These are phyloP conservation scores for Scytalidium lignicola DNA, from an alignment of 2,329 filamentous ascomycete species.

Conservation along the genomic window DNA sequence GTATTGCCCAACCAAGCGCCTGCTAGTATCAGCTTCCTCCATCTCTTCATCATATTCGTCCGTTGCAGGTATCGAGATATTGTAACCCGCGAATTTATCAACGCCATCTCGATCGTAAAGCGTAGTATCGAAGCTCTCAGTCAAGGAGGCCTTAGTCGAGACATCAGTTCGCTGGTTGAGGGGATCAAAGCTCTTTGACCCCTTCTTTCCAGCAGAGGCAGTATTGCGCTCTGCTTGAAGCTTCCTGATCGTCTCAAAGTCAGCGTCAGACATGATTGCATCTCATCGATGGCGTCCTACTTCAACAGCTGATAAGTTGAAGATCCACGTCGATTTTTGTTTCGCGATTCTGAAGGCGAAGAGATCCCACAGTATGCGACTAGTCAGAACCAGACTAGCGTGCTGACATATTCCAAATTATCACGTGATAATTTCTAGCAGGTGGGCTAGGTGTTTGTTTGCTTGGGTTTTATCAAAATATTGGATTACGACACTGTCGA, in stretches of 20 bases:
- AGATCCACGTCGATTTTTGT: background rate
- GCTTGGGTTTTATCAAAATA: no score
- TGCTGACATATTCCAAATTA: background rate
- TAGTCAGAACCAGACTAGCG: background rate
- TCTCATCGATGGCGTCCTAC: background rate
- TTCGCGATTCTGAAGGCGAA: background rate
- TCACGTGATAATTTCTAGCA: background rate
- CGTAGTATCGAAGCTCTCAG: conserved; percentile 80
- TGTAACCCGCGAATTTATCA: conserved; percentile 86
- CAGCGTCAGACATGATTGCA: conserved; percentile 63
- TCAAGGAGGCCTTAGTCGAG: conserved; percentile 87
- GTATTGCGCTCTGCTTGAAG: conserved; percentile 92
- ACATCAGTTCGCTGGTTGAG: conserved; percentile 76
- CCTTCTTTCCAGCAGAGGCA: conserved; percentile 71
- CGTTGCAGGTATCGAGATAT: conserved; percentile 77
- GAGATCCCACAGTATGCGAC: background rate
- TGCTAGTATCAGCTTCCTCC: conserved; percentile 66
- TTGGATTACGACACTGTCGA: no score
- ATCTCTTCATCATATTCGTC: conserved; percentile 78
- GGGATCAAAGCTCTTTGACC: conserved; percentile 72
- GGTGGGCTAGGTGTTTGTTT: no score
- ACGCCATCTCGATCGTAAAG: conserved; percentile 75
- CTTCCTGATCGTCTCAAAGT: conserved; percentile 82
- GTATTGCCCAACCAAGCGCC: conserved; percentile 87
- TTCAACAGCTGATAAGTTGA: background rate